Percentiles rank a stretch among this genome's conserved stretches.
Evolutionary conservation across 495 filamentous ascomycete species (phyloP).

Genomic region (Bombardia bombarda): DNA sequence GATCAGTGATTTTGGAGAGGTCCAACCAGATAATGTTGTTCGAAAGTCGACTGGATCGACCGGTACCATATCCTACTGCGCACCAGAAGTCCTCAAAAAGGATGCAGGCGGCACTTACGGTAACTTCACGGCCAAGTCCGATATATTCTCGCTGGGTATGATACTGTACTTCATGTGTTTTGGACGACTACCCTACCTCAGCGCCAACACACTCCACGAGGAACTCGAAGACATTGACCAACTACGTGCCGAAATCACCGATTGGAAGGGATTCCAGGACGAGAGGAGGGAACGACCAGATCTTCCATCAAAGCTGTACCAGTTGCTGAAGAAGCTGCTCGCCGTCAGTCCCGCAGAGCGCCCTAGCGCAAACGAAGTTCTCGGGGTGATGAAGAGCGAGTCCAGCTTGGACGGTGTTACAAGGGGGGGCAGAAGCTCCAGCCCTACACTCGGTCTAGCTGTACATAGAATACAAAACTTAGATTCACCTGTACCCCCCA

Average conservation of each 20-base stretch:
- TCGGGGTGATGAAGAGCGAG: slow-evolving; percentile 72
- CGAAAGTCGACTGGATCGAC: slow-evolving; percentile 88
- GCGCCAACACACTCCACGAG: slow-evolving; percentile 78
- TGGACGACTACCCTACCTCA: slow-evolving; percentile 73
- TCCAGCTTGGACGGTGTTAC: slow-evolving; percentile 29
- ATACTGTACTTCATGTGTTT: slow-evolving; percentile 98
- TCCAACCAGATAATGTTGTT: slow-evolving; percentile 69
- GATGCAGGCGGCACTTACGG: slow-evolving; percentile 66
- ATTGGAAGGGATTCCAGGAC: slow-evolving; percentile 81
- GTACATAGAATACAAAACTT: slow-evolving; percentile 48
- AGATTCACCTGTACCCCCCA: slow-evolving; percentile 42
- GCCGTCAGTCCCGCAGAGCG: slow-evolving; percentile 68
- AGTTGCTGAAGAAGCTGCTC: slow-evolving; percentile 70
- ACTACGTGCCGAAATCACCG: slow-evolving; percentile 76
- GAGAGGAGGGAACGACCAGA: slow-evolving; percentile 65
- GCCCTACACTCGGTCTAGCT: slow-evolving; percentile 32
- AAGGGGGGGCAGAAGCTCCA: slow-evolving; percentile 22
- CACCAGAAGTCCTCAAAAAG: slow-evolving; percentile 78
- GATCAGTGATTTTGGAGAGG: slow-evolving; percentile 96
- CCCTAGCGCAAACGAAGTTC: slow-evolving; percentile 79
- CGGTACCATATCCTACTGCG: slow-evolving; percentile 95
- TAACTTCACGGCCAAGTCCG: slow-evolving; percentile 92
- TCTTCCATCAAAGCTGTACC: slow-evolving; percentile 79
- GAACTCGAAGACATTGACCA: slow-evolving; percentile 90
- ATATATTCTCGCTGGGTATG: slow-evolving; percentile 96